Base-by-base conservation (phyloP, 1,139 yeast species). In the Pichia sp. region DNA sequence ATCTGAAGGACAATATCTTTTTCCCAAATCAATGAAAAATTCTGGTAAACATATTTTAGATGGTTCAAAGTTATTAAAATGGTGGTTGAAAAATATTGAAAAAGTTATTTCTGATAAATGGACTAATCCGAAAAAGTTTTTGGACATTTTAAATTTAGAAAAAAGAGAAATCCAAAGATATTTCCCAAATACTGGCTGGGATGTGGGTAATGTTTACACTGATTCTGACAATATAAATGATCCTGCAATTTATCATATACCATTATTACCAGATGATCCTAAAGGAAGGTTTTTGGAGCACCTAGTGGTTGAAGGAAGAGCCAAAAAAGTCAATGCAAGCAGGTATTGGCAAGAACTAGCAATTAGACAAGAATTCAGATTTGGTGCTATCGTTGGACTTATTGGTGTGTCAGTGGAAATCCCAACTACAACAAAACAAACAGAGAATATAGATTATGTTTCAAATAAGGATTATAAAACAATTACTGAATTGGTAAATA, bases 201-300 rank as follows among this genome's bases (percentile, higher is more conserved):
- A 54, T 6, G 67, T 69, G 2, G 87, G 87, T 2, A 79, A 78
- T 50, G 67, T 79, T 2, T 73, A 68, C 52, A 56, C 61, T 4
- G 22, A 32, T 4, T 27, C 35, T 4, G 33, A 35, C 3, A 32
- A 39, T 3, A 46, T 52, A 2, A 51, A 51, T 6, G 66, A 62
- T 4, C 48, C 65, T 25, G 45, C 97, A 0, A 77, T 84, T 9
- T 70, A 73, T 48, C 62, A 69, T 30, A 73, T 94, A 6, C 97
- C 98, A 0, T 63, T 89, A 35, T 82, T 90, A 55, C 96, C 96
- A 0, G 98, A 94, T 63, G 99, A 92, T 59, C 99, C 99, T 1
- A 90, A 94, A 62, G 86, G 95, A 1, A 68, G 98, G 38, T 92
- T 92, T 60, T 63, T 94, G 26, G 96, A 89, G 55, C 86, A 83